Evolutionary conservation across 805 yeast genomes (phyloP).

Genomic region (Starmerella lactis-condensi): DNA sequence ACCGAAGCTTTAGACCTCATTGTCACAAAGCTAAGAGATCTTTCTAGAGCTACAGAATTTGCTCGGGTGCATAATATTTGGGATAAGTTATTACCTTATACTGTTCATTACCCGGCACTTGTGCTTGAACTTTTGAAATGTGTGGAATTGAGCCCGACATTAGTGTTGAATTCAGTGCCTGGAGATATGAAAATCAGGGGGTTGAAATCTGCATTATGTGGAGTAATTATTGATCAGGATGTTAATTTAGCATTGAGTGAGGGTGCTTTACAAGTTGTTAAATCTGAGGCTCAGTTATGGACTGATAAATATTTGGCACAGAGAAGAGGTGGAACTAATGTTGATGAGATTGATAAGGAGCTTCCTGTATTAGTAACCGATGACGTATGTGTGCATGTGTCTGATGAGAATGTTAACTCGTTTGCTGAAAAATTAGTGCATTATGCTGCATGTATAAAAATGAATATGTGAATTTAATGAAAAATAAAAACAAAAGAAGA

Average conservation of each 20-base stretch:
- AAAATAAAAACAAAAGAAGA: too few relatives aligned
- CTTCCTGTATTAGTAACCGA: not conserved
- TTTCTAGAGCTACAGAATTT: conserved; percentile 62
- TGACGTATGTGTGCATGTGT: too few relatives aligned
- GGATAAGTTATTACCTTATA: conserved; percentile 53
- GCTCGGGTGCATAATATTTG: conserved; percentile 55
- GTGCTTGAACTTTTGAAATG: conserved; percentile 51
- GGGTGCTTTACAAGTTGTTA: conserved; percentile 37
- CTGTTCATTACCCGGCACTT: conserved; percentile 56
- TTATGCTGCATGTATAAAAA: too few relatives aligned
- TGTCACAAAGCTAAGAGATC: conserved; percentile 58
- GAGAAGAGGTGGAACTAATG: conserved; percentile 22
- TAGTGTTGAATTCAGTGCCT: conserved; percentile 49
- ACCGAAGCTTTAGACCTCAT: conserved; percentile 59
- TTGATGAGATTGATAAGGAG: conserved; percentile 16
- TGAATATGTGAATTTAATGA: too few relatives aligned
- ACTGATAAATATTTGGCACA: conserved; percentile 21
- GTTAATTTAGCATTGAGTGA: conserved; percentile 31
- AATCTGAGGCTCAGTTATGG: conserved; percentile 30
- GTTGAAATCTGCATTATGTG: conserved; percentile 38
- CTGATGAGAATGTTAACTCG: too few relatives aligned
- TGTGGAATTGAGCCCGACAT: conserved; percentile 36
- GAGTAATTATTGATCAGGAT: conserved; percentile 46
- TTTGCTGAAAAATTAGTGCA: too few relatives aligned
- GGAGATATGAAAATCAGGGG: conserved; percentile 44